These are phyloP conservation scores for Gigaspora rosea DNA, from an alignment of 192 early-diverging fungal species.

Conservation along the genomic window DNA sequence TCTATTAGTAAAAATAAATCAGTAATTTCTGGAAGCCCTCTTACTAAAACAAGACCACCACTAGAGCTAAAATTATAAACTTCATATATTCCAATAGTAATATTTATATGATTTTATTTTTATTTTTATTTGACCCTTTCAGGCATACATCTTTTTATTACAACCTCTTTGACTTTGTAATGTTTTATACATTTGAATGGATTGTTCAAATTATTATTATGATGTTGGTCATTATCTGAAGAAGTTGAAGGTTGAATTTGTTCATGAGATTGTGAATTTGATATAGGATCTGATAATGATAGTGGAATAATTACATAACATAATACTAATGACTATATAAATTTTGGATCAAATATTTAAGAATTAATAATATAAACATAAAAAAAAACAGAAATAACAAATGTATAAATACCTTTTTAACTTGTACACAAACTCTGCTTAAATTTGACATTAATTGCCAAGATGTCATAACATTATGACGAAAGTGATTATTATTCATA, in stretches of 20 bases:
- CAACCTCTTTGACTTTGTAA: slow-evolving; percentile 5
- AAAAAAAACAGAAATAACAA: not conserved
- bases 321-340: slow-evolving; percentile 2
- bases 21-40: no score
- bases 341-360: not conserved
- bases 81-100: no score
- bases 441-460: slow-evolving; percentile 4
- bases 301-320: slow-evolving; percentile 10
- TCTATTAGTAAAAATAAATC: no score
- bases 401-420: not conserved
- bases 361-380: not conserved
- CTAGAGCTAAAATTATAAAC: no score
- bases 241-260: not conserved
- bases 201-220: not conserved
- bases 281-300: not conserved
- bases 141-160: not conserved
- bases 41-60: no score
- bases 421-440: slow-evolving; percentile 16
- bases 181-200: not conserved
- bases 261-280: not conserved
- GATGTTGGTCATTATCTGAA: not conserved
- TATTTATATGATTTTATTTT: no score
- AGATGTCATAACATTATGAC: not conserved
- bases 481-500: not conserved
- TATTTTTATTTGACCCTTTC: not conserved